Evolutionary conservation across 139 green algal species (phyloP).

Genomic region (Chlorella ohadii): DNA sequence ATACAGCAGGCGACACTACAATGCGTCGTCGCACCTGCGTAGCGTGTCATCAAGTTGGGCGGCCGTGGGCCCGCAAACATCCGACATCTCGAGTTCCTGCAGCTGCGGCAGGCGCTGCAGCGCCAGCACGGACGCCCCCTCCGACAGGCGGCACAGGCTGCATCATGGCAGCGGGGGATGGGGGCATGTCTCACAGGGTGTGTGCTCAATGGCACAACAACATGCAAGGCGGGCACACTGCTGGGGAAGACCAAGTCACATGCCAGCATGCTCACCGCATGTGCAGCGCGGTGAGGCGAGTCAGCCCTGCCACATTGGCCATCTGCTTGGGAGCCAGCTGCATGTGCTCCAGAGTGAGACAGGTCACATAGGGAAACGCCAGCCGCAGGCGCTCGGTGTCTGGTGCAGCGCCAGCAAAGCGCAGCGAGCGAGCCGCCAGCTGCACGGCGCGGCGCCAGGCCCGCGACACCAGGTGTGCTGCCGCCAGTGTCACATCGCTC

Average conservation of each 20-base stretch:
- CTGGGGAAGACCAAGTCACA: too few species aligned
- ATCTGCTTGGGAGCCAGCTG: background rate
- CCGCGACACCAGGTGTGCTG: constrained; percentile 10
- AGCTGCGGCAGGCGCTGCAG: background rate
- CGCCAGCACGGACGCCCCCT: background rate
- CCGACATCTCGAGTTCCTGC: constrained; percentile 9
- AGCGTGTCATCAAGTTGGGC: constrained; percentile 5
- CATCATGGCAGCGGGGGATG: background rate
- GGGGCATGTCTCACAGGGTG: background rate
- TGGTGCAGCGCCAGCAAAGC: background rate
- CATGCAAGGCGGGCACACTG: background rate
- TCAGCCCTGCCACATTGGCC: background rate
- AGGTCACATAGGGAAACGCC: background rate
- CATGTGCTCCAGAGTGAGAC: constrained; percentile 1
- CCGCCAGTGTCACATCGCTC: background rate
- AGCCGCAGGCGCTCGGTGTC: background rate
- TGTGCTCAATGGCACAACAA: too few species aligned
- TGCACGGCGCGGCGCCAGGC: background rate
- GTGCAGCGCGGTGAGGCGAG: background rate
- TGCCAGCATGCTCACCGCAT: background rate
- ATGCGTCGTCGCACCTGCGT: too few species aligned
- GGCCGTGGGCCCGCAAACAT: background rate
- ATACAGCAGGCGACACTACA: too few species aligned
- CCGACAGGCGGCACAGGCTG: constrained; percentile 1
- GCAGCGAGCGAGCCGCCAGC: background rate